Conservation (phyloP, 2,329 filamentous ascomycete genomes). For the Botryotinia globosa region DNA sequence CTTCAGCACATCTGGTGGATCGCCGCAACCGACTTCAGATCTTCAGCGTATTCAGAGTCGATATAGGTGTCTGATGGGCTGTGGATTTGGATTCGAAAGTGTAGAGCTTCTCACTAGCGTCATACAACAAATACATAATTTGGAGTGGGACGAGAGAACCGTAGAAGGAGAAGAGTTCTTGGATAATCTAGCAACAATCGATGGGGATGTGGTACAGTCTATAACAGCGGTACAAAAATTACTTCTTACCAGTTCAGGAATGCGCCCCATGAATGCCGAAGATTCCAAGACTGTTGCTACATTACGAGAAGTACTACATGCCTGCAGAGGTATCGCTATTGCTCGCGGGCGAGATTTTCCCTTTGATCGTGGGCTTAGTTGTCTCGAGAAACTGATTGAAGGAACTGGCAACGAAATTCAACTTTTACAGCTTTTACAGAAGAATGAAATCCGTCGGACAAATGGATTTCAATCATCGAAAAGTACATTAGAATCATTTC, state of each 20-base stretch:
- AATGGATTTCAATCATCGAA: constrained; percentile 13
- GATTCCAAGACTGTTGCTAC: constrained; percentile 20
- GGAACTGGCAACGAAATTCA: background rate
- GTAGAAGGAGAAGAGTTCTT: constrained; percentile 22
- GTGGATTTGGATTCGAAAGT: constrained; percentile 38
- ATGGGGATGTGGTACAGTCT: constrained; percentile 36
- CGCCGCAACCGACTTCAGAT: constrained; percentile 12
- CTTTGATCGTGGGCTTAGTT: constrained; percentile 27
- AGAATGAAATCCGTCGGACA: background rate
- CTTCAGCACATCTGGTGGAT: constrained; percentile 19
- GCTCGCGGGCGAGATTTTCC: constrained; percentile 17
- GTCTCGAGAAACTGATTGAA: constrained; percentile 23
- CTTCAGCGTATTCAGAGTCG: constrained; percentile 29
- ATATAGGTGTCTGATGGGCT: constrained; percentile 39
- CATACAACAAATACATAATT: constrained; percentile 22
- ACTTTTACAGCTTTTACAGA: background rate
- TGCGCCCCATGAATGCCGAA: constrained; percentile 21
- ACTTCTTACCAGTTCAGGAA: constrained; percentile 23
- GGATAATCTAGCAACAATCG: constrained; percentile 36
- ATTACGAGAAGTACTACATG: constrained; percentile 20
- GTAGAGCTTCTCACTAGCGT: constrained; percentile 27
- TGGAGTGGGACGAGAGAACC: constrained; percentile 5
- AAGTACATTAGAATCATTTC: constrained; percentile 38
- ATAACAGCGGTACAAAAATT: constrained; percentile 33
- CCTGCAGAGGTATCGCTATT: constrained; percentile 14